Percentiles rank a stretch among this genome's conserved stretches.
Conservation (phyloP, 2,329 filamentous ascomycete species). For the Penicillium fuscoglaucum region DNA sequence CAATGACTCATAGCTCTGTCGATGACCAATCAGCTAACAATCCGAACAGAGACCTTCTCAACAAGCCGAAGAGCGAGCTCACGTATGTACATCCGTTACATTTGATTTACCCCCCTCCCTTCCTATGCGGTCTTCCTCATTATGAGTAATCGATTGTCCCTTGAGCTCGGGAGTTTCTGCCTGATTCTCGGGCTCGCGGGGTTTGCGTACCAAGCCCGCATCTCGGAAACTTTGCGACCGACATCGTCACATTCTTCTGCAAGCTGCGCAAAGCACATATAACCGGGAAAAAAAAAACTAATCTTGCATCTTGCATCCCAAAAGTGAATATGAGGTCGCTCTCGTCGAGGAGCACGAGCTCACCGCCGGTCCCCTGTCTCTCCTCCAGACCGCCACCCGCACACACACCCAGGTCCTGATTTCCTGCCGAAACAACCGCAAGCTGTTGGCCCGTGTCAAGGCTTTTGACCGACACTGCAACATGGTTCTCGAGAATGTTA, state of each 20-base stretch:
- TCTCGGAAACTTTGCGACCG: slow-evolving; percentile 13
- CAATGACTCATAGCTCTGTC: slow-evolving; percentile 20
- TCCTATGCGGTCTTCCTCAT: slow-evolving; percentile 3
- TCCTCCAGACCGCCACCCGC: slow-evolving; percentile 94
- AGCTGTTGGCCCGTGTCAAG: slow-evolving; percentile 94
- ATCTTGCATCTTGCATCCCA: slow-evolving; percentile 21
- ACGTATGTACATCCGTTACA: slow-evolving; percentile 63
- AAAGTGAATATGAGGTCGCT: slow-evolving; percentile 85
- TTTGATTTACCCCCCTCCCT: slow-evolving; percentile 1
- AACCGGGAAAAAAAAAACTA: slow-evolving; percentile 14
- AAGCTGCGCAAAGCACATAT: slow-evolving; percentile 17
- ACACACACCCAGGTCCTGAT: slow-evolving; percentile 95
- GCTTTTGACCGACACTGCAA: slow-evolving; percentile 99
- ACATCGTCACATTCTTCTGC: slow-evolving; percentile 21
- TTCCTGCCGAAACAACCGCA: slow-evolving; percentile 96
- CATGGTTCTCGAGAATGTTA: slow-evolving; percentile 96
- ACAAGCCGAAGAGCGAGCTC: slow-evolving; percentile 84
- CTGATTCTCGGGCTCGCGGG: slow-evolving; percentile 12
- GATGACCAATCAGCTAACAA: slow-evolving; percentile 23
- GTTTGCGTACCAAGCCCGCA: slow-evolving; percentile 8
- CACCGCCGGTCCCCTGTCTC: slow-evolving; percentile 78
- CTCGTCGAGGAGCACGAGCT: slow-evolving; percentile 79
- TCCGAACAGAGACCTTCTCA: slow-evolving; percentile 72
- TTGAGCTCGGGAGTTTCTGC: slow-evolving; percentile 7
- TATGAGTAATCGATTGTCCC: slow-evolving; percentile 3